A percentile compares a stretch with the other conserved stretches of the same genome.
Conservation (phyloP, 2,329 filamentous ascomycete genomes). For the Cladosporium sp. region DNA sequence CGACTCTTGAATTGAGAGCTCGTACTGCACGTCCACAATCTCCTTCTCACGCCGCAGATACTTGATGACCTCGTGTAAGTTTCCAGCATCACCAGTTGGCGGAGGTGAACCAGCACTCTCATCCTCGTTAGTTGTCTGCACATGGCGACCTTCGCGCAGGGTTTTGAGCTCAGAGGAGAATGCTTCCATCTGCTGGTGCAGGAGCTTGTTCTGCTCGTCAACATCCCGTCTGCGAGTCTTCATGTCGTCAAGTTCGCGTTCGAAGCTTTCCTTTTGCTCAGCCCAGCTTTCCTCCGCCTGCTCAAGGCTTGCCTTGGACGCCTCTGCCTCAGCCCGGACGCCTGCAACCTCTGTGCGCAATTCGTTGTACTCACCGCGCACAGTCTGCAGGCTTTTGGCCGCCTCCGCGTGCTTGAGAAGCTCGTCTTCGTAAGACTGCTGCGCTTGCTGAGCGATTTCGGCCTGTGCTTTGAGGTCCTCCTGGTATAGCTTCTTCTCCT, state of each 20-base stretch:
- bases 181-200: slow-evolving; percentile 85
- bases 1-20: slow-evolving; percentile 82
- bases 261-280: slow-evolving; percentile 76
- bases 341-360: slow-evolving; percentile 77
- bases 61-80: slow-evolving; percentile 84
- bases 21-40: slow-evolving; percentile 94
- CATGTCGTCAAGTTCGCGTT: slow-evolving; percentile 79
- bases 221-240: slow-evolving; percentile 79
- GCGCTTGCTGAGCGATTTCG: slow-evolving; percentile 87
- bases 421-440: slow-evolving; percentile 94
- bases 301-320: slow-evolving; percentile 73
- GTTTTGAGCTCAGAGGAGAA: slow-evolving; percentile 73
- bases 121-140: slow-evolving; percentile 55
- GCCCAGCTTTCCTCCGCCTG: slow-evolving; percentile 88
- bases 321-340: slow-evolving; percentile 79
- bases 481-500: slow-evolving; percentile 81
- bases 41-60: slow-evolving; percentile 96
- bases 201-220: slow-evolving; percentile 83
- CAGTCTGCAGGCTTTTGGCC: slow-evolving; percentile 76
- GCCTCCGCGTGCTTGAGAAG: slow-evolving; percentile 94
- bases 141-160: slow-evolving; percentile 72
- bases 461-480: slow-evolving; percentile 91
- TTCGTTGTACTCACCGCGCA: slow-evolving; percentile 79
- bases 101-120: slow-evolving; percentile 42
- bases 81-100: slow-evolving; percentile 55